These are phyloP conservation scores for Penicillium sclerotigenum DNA, from an alignment of 2,329 filamentous ascomycete genomes.

Conservation along the genomic window DNA sequence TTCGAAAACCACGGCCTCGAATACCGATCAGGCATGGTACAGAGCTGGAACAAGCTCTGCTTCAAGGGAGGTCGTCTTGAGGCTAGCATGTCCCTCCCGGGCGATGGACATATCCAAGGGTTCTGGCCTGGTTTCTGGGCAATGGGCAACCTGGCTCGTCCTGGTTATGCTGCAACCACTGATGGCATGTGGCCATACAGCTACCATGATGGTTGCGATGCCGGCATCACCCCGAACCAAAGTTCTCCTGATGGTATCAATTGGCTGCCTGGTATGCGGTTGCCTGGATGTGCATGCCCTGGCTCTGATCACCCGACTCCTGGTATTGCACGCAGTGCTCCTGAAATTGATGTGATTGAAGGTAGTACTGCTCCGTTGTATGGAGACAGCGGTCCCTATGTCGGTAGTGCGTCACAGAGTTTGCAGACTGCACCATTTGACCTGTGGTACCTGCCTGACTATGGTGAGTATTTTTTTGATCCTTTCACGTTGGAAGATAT, in stretches of 20 bases:
- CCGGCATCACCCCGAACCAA: constrained; percentile 69
- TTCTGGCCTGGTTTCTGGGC: constrained; percentile 76
- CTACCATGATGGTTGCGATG: constrained; percentile 66
- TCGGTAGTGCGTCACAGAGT: constrained; percentile 64
- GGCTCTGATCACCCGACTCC: constrained; percentile 63
- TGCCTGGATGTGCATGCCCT: constrained; percentile 65
- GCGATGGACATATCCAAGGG: constrained; percentile 62
- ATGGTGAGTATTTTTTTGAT: constrained; percentile 35
- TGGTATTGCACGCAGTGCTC: constrained; percentile 63
- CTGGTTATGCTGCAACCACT: constrained; percentile 66
- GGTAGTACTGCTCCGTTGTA: constrained; percentile 58
- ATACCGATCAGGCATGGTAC: constrained; percentile 70
- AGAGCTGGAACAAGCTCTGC: constrained; percentile 71
- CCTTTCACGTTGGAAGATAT: background rate
- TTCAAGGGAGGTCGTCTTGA: constrained; percentile 70
- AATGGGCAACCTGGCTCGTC: constrained; percentile 69
- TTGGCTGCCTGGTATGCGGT: constrained; percentile 65
- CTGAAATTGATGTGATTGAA: constrained; percentile 71
- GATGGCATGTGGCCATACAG: constrained; percentile 74
- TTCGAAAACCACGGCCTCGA: constrained; percentile 64
- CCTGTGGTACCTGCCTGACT: constrained; percentile 65
- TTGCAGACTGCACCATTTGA: constrained; percentile 68
- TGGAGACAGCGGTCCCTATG: constrained; percentile 45
- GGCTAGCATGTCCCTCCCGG: constrained; percentile 67
- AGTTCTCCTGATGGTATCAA: constrained; percentile 65